Conservation (phyloP, 805 yeast genomes). For the Nakazawaea laoshanensis region DNA sequence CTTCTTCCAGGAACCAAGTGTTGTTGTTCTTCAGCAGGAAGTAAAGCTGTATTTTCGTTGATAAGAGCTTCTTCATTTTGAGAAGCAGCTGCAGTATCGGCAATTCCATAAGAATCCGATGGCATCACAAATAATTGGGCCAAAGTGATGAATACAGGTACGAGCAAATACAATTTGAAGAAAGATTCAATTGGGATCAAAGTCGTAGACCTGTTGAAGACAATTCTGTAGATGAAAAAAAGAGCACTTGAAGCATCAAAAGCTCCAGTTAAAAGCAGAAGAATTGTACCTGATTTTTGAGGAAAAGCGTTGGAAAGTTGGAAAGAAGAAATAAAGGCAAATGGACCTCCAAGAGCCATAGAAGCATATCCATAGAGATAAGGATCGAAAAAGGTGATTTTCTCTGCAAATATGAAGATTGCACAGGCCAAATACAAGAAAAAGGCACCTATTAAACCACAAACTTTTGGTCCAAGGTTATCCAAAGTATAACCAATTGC, state of each 20-base stretch:
- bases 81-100: slow-evolving; percentile 13
- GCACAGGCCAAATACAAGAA: slow-evolving; percentile 37
- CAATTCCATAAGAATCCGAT: slow-evolving; percentile 37
- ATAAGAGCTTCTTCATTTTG: slow-evolving; percentile 6
- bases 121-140: slow-evolving; percentile 43
- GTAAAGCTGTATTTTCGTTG: slow-evolving; percentile 12
- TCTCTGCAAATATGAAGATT: slow-evolving; percentile 32
- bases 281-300: slow-evolving; percentile 38
- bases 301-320: slow-evolving; percentile 53
- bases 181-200: slow-evolving; percentile 32
- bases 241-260: slow-evolving; percentile 52
- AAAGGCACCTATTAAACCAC: slow-evolving; percentile 43
- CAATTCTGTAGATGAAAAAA: slow-evolving; percentile 36
- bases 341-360: slow-evolving; percentile 54
- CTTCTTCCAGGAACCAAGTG: slow-evolving; percentile 23
- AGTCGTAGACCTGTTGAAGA: slow-evolving; percentile 24
- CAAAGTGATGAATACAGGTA: slow-evolving; percentile 39
- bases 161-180: slow-evolving; percentile 36
- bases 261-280: slow-evolving; percentile 50
- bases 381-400: slow-evolving; percentile 33
- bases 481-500: slow-evolving; percentile 42
- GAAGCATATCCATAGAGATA: slow-evolving; percentile 41
- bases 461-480: slow-evolving; percentile 40
- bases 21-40: slow-evolving; percentile 19
- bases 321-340: slow-evolving; percentile 46